Evolutionary conservation across 2,329 filamentous ascomycete genomes (phyloP), one percentile per base, ranked within the genome.

Genomic region (Trichoderma pleuroti): DNA sequence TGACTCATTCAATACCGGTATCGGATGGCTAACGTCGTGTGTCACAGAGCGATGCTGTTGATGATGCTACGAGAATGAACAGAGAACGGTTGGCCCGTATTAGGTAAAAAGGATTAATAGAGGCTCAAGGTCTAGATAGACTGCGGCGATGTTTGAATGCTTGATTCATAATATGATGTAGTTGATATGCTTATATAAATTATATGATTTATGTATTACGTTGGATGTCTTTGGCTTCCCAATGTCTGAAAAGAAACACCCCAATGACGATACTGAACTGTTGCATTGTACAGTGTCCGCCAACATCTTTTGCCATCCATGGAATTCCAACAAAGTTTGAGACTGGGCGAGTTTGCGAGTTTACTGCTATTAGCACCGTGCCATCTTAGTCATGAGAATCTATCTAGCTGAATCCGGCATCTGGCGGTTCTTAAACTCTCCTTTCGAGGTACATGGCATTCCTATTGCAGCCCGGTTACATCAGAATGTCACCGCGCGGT

Each of bases 41-140:
- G 30, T 59, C 67, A 68, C 79, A 93, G 93, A 95, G 91, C 82
- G 93, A 97, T 79, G 87, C 86, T 75, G 92, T 97, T 75, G 92
- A 94, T 80, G 92, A 95, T 74, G 88, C 92, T 77, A 92, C 95
- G 76, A 89, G 89, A 71, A 89, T 93, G 87, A 94, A 94, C 84
- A 86, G 91, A 74, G 89, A 91, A 76, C 87, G 89, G 75, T 79
- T 94, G 79, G 89, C 91, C 76, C 86, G 90, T 63, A 90, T 91
- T 71, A 82, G 78, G 70, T 84, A 78, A 74, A 74, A 68, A 56
- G 28, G 39, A 68, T 68, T 46, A 61, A 46, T 68, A 36, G 49
- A 46, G 30, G 56, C 39, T 49, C 9, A 14, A 42, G 12, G 36
- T 26, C 28, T 68, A 68, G 65, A 68, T 59, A 59, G 56, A 59